Evolutionary conservation across 1,284 basidiomycete genomes (phyloP), one percentile per base, ranked within the genome.

Genomic region (Apiotrichum porosum): DNA sequence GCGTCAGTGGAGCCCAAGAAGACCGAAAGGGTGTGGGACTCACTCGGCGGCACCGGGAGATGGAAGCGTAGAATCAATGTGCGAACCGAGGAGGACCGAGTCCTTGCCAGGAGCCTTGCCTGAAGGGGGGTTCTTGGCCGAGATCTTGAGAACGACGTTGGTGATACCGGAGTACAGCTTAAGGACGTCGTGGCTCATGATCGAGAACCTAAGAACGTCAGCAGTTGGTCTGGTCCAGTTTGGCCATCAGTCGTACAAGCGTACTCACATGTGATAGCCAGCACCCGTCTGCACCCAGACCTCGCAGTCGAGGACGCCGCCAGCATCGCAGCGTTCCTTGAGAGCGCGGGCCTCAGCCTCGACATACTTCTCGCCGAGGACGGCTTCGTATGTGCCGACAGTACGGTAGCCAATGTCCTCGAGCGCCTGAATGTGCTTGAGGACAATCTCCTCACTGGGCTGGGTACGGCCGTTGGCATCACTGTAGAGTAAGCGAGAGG

Each of bases 381-480:
- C 83, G 73, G 97, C 91, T 68, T 97, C 88, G 34, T 79, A 78
- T 0, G 92, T 94, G 1, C 94, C 94, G 15, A 95, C 88, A 0
- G 88, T 94, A 35, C 94, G 80, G 74, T 85, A 97, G 4, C 93
- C 93, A 51, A 94, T 88, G 26, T 82, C 82, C 66, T 92, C 89
- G 31, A 60, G 67, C 6, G 58, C 67, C 34, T 49, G 47, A 35
- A 74, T 66, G 38, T 74, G 72, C 1, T 21, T 28, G n/a, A 70
- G 44, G 8, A 71, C 63, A 15, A 65, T 56, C 36, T 57, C 48
- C 46, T 74, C 72, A 18, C 66, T 66, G 2, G 62, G 57, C 42
- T 69, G 66, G 0, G 66, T 58, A 6, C 44, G 42, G 13, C 64
- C 66, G 18, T 47, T 24, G 3, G 40, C 52, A 33, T 66, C 63